phyloP scores from a whole-genome alignment of 2,329 filamentous ascomycete species.

The Penicillium sp. region DNA sequence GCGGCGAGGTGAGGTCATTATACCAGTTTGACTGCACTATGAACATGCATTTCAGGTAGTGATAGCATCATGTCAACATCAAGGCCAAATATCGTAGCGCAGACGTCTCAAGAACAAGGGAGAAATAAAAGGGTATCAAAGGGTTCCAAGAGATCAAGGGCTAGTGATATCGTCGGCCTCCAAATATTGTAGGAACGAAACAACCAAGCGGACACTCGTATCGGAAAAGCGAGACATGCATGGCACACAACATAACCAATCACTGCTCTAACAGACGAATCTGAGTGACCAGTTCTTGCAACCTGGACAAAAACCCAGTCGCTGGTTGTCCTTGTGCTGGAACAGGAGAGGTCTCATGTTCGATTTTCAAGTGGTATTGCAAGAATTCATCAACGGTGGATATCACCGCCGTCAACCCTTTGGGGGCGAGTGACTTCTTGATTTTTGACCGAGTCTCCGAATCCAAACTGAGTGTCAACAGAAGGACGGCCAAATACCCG shows the following conservation, averaged over 20 bases:
- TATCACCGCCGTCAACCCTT: slow-evolving; percentile 51
- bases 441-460: slow-evolving; percentile 44
- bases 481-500: slow-evolving; percentile 78
- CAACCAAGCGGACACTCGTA: not conserved
- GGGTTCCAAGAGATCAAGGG: not conserved
- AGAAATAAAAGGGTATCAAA: slow-evolving; percentile 8
- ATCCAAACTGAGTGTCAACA: slow-evolving; percentile 73
- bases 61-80: not conserved
- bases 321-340: slow-evolving; percentile 47
- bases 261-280: slow-evolving; percentile 32
- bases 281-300: slow-evolving; percentile 52
- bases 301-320: slow-evolving; percentile 51
- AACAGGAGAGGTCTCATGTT: slow-evolving; percentile 43
- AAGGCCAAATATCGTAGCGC: not conserved
- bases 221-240: not conserved
- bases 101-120: not conserved
- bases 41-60: not conserved
- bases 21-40: not conserved
- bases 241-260: not conserved
- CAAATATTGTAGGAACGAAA: not conserved
- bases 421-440: slow-evolving; percentile 43
- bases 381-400: slow-evolving; percentile 61
- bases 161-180: not conserved
- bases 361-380: slow-evolving; percentile 57
- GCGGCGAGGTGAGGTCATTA: too few species aligned